Evolutionary conservation across 371 early-diverging fungal species (phyloP), one percentile per base, ranked within the genome.

Genomic region (Actinomortierella ambigua): DNA sequence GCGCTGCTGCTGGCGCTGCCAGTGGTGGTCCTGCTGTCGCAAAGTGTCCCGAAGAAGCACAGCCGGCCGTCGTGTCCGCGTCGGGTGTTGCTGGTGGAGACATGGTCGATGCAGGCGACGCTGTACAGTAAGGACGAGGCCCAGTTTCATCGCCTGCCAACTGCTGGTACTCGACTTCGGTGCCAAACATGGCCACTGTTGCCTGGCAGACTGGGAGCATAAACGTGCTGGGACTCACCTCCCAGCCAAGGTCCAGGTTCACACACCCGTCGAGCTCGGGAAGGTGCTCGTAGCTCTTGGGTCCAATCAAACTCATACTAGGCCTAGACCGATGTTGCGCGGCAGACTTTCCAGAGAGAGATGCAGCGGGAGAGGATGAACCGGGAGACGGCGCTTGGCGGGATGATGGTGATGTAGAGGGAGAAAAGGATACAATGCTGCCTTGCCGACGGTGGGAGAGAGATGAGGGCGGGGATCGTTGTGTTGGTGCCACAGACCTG

Each of bases 221-320:
- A 2, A 73, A 47, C 17, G 75, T 73, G 39, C 67, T 73, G 5
- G 75, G 75, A 48, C 75, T 73, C 34, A 73, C 41, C n/a, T 52
- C 67, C 18, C 59, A 39, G 7, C 75, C 75, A 15, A 73, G 39
- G 23, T 73, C 75, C 50, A 73, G 48, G 29, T 73, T 63, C 6
- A 66, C 63, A 57, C 75, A 73, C 24, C 75, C 75, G 46, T 73
- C 75, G 63, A 73, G 46, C 24, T 27, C 39, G 17, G 75, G 75
- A 26, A 73, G 23, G 44, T 73, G 75, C 27, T 73, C 75, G 53
- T 67, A 67, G 28, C 59, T 59, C 57, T 69, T 73, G 23, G 59
- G 49, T 55, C 62, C 66, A 6, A 49, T 39, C 28, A 63, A 28
- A 57, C 75, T 67, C 11, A 63, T 39, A 4, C 27, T 50, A 17